Evolutionary conservation across 768 basidiomycete species (phyloP), one percentile per base, ranked within the genome.

Genomic region (Hysterangium stoloniferum): DNA sequence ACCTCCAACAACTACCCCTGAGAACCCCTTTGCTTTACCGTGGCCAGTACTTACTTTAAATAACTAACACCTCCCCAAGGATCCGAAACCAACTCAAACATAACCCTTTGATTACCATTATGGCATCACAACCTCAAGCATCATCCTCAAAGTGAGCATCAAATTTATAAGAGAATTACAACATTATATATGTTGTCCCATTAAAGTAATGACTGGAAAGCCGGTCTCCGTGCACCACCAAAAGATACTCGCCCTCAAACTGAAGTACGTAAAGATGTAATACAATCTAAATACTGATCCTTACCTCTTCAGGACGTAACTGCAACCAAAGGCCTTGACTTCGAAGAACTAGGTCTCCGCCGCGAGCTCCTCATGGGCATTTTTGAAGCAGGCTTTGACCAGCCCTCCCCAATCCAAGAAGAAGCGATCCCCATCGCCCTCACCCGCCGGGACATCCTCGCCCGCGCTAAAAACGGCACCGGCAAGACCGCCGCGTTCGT

Each of bases 401-500:
- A 77, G 59, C 95, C 95, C 36, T 95, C 91, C 22, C 95, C 95
- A 55, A 97, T 99, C 68, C 95, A 99, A 75, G 95, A 99, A 79
- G 90, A 96, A 73, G 89, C 95, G 47, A 97, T 97, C 61, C 95
- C 95, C 49, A 81, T 91, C 59, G 93, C 94, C 33, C 82, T 98
- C 62, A 82, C 87, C 50, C 87, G 86, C 60, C 84, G 95, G 64
- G 95, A 99, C 71, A 69, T 98, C 64, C 86, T 95, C 58, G 92
- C 92, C 35, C 88, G 92, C 57, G 92, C 93, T 50, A 94, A 95
- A 78, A 91, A 93, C 61, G 89, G 95, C 57, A 99, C 95, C 3
- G 95, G 95, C 57, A 92, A 99, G 76, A 99, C 95, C 20, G 95
- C 94, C 33, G 96, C 95, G 20, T 99, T 98, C 76, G 90, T 95